Evolutionary conservation across 164 flowering plant genomes (phyloP).

Genomic region (Magnolia officinalis): DNA sequence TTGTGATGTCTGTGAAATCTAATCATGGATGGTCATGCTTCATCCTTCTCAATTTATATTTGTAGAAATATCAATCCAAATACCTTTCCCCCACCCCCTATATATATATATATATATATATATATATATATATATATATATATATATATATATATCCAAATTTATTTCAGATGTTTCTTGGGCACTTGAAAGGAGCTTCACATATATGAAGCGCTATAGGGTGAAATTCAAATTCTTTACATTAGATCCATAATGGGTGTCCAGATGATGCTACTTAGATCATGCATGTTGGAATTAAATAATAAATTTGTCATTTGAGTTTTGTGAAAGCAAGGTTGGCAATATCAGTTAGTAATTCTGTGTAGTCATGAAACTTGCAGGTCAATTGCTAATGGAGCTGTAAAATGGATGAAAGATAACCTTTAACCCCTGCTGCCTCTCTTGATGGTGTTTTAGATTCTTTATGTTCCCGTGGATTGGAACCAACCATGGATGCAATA

Average conservation of each 20-base stretch:
- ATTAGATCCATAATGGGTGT: neutral
- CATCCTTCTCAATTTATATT: no score
- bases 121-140: no score
- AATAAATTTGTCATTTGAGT: neutral
- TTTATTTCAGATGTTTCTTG: neutral
- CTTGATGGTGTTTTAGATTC: neutral
- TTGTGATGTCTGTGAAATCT: no score
- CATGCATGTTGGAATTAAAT: neutral
- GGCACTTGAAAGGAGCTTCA: no score
- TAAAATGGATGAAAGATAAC: constrained; percentile 84
- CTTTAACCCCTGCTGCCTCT: constrained; percentile 29
- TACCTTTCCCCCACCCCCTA: no score
- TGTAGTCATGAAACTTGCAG: constrained; percentile 34
- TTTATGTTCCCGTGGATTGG: constrained; percentile 7
- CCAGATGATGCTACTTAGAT: neutral
- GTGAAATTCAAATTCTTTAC: no score
- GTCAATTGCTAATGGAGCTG: constrained; percentile 74
- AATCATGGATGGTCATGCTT: no score
- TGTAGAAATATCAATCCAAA: no score
- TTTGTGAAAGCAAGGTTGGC: neutral
- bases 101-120: no score
- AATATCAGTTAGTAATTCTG: neutral
- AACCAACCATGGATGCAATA: constrained; percentile 12
- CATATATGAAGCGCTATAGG: no score
- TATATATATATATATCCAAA: no score